These are phyloP conservation scores for Globisporangium heterothallicum DNA, from an alignment of 352 stramenopile genomes.

Conservation along the genomic window DNA sequence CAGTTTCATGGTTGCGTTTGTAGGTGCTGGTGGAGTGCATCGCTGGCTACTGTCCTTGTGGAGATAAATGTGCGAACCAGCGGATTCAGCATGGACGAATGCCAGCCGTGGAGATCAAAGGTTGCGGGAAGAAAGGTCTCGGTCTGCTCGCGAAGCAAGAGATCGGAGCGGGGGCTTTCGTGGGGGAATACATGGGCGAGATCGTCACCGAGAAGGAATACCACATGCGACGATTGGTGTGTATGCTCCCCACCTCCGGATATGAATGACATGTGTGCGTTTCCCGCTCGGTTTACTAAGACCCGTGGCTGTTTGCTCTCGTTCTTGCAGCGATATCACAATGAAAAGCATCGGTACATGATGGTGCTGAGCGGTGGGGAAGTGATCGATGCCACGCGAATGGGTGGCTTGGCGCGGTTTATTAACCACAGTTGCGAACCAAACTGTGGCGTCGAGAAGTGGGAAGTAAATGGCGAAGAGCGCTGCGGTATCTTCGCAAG, in stretches of 20 bases:
- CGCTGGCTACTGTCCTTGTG: constrained; percentile 49
- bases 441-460: constrained; percentile 94
- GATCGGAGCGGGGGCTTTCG: constrained; percentile 54
- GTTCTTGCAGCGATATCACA: constrained; percentile 59
- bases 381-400: constrained; percentile 87
- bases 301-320: neutral
- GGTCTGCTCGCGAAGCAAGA: constrained; percentile 43
- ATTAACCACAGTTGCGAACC: constrained; percentile 95
- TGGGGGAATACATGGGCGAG: constrained; percentile 82
- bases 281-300: too few species aligned
- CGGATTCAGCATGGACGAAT: constrained; percentile 63
- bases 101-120: constrained; percentile 40
- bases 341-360: constrained; percentile 82
- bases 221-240: constrained; percentile 63
- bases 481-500: constrained; percentile 95
- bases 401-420: constrained; percentile 90
- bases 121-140: constrained; percentile 61
- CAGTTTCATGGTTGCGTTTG: neutral
- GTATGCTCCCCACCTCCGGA: too few species aligned
- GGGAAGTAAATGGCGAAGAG: constrained; percentile 89
- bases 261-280: too few species aligned
- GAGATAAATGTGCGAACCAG: constrained; percentile 66
- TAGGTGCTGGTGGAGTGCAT: constrained; percentile 71
- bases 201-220: constrained; percentile 84
- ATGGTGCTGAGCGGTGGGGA: constrained; percentile 80